Base-by-base conservation (phyloP, 2,329 filamentous ascomycete genomes). In the Pyricularia sp. region DNA sequence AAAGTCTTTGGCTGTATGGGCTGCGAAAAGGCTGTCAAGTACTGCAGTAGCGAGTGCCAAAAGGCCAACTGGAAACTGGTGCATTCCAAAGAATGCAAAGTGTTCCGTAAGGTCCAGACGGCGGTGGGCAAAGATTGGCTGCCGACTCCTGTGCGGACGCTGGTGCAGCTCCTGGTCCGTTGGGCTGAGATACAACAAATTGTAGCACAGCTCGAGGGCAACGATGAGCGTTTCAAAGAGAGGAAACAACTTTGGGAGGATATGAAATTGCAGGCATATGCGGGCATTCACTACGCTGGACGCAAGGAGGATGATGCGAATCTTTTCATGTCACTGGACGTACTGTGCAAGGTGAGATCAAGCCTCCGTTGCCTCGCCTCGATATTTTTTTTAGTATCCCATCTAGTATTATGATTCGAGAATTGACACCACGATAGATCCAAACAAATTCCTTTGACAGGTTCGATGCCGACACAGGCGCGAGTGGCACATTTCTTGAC, bases 401-500 rank as follows among this genome's bases (percentile, higher is more conserved):
- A 55, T 55, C 19, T 13, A 19, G 22, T 31, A 59, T 1, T 22
- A 12, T 26, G 26, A 26, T 40, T 10, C 12, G 30, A 7, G n/a
- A 19, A 22, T 28, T 63, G 28, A 63, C 10, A 16, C 33, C 1
- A n/a, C 4, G 19, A 60, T 65, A 87, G 84, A 79, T 86, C 66
- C 79, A 84, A 70, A 84, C 84, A 49, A 88, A 88, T 72, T 78
- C 83, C 4, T 88, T 88, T 70, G 82, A 84, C 69, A 76, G 82
- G 64, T 76, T 77, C 30, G 83, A 86, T 64, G 72, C 74, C 2
- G 83, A 87, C 68, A 72, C 81, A 8, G 81, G 78, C 1, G 76
- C 81, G 65, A 76, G 79, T 1, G 84, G 83, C 28, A 75, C 85
- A 33, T 87, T 84, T 67, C 73, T 87, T 49, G 81, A 86, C 67